Conservation (phyloP, 768 basidiomycete genomes). For the Pholiota microspora region DNA sequence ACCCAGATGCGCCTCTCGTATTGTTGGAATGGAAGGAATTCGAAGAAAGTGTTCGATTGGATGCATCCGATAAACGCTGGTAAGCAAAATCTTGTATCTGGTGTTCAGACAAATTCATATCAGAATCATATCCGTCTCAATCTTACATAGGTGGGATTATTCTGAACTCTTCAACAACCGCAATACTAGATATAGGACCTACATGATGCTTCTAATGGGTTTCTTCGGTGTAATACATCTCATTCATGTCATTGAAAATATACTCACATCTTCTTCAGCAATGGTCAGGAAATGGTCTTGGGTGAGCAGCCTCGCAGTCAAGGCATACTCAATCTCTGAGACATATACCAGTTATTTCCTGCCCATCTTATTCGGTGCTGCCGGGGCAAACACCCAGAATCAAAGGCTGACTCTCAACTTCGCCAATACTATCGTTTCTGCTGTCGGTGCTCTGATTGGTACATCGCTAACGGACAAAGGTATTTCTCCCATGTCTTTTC, state of each 20-base stretch:
- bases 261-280: conserved; percentile 28
- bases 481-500: conserved; percentile 7
- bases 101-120: too few species aligned
- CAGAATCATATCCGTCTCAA: too few species aligned
- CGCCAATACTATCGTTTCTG: conserved; percentile 40
- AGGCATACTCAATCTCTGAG: not conserved
- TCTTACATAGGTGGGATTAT: conserved; percentile 58
- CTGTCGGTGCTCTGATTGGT: conserved; percentile 38
- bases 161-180: conserved; percentile 45
- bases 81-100: too few species aligned
- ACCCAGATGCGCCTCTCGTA: conserved; percentile 49
- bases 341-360: conserved; percentile 35
- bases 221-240: conserved; percentile 41
- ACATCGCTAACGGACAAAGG: conserved; percentile 40
- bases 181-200: conserved; percentile 44
- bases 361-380: conserved; percentile 38
- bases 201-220: conserved; percentile 51
- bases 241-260: not conserved
- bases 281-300: conserved; percentile 55
- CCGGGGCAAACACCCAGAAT: conserved; percentile 38
- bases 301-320: conserved; percentile 23
- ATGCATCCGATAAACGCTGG: conserved; percentile 59
- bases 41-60: conserved; percentile 44
- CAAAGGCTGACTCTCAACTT: conserved; percentile 39
- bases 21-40: conserved; percentile 51